These are phyloP conservation scores for Magnolia changhungtana DNA, from an alignment of 164 flowering plant species.

Conservation along the genomic window DNA sequence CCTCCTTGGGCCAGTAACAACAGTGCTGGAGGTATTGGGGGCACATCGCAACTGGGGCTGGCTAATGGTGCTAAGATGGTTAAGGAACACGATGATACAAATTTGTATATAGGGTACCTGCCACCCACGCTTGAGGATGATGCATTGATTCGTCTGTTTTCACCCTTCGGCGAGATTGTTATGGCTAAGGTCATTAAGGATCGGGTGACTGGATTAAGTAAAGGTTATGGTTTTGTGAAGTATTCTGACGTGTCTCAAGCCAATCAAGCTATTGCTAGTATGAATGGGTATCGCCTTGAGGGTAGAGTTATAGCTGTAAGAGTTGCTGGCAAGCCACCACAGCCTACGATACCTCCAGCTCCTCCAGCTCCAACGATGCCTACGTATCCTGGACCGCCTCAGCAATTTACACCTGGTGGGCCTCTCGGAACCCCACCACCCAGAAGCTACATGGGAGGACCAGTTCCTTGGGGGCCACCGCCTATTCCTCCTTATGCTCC, in stretches of 20 bases:
- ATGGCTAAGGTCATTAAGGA: conserved; percentile 96
- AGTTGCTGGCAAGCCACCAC: conserved; percentile 96
- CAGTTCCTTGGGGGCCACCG: conserved; percentile 84
- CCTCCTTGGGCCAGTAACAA: conserved; percentile 73
- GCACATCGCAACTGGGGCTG: conserved; percentile 40
- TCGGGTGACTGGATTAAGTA: conserved; percentile 66
- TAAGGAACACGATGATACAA: conserved; percentile 88
- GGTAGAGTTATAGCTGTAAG: conserved; percentile 91
- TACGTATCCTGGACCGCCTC: conserved; percentile 68
- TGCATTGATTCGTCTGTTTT: conserved; percentile 66
- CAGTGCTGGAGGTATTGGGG: conserved; percentile 25
- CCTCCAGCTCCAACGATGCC: conserved; percentile 54
- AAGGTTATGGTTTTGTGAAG: conserved; percentile 98
- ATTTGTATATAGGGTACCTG: conserved; percentile 82
- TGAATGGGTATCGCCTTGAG: conserved; percentile 82
- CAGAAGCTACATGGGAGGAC: conserved; percentile 51
- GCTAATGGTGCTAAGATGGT: conserved; percentile 42
- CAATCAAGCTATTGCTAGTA: conserved; percentile 66
- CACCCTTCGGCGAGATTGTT: conserved; percentile 80
- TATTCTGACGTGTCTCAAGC: conserved; percentile 81
- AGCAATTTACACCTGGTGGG: conserved; percentile 62
- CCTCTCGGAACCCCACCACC: conserved; percentile 50
- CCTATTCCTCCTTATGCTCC: conserved; percentile 53
- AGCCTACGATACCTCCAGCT: conserved; percentile 73
- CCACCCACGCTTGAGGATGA: conserved; percentile 93